Percentiles rank a stretch among this genome's conserved stretches.
These are phyloP conservation scores for Candolleomyces efflorescens DNA, from an alignment of 768 basidiomycete genomes.

Conservation along the genomic window DNA sequence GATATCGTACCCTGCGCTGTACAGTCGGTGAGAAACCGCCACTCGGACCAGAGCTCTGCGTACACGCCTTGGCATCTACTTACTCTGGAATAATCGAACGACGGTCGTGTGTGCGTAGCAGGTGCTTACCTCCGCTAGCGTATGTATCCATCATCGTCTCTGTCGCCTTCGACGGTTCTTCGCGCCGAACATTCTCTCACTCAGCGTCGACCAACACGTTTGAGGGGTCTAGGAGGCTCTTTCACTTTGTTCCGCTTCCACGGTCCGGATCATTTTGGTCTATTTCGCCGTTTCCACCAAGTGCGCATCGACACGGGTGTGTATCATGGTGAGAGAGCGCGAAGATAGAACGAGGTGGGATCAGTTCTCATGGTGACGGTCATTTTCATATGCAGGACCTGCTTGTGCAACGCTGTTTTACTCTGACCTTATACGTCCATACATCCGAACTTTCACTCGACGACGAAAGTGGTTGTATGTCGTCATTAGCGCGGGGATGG, in stretches of 20 bases:
- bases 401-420: not conserved
- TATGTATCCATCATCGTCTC: too few species aligned
- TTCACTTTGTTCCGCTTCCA: not conserved
- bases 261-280: not conserved
- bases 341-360: not conserved
- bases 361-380: slow-evolving; percentile 1
- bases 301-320: not conserved
- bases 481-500: not conserved
- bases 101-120: too few species aligned
- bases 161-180: too few species aligned
- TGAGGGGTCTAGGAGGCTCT: too few species aligned
- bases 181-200: too few species aligned
- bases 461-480: not conserved
- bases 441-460: not conserved
- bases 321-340: not conserved
- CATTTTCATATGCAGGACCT: not conserved
- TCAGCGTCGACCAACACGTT: too few species aligned
- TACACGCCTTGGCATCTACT: too few species aligned
- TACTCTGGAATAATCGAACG: too few species aligned
- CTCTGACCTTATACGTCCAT: not conserved
- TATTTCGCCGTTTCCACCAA: not conserved
- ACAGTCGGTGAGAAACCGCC: too few species aligned
- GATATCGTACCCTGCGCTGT: too few species aligned
- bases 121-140: too few species aligned
- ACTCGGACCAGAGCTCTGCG: too few species aligned